Base-by-base conservation (phyloP, 352 stramenopile species). In the Phytopythium vexans region DNA sequence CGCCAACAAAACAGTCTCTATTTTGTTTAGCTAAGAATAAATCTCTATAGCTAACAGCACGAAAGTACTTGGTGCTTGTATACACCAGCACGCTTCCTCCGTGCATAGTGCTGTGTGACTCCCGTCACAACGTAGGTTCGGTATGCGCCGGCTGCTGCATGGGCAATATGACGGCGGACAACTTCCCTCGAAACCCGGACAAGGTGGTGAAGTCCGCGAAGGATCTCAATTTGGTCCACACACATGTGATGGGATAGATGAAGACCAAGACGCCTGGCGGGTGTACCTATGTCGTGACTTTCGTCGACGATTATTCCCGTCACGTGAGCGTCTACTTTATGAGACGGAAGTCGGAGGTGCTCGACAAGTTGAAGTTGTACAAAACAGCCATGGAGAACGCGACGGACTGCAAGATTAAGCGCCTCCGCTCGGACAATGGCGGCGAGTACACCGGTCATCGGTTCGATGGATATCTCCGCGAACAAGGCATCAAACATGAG, bases 281-380 rank as follows among this genome's bases (percentile, higher is more conserved):
- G 1, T 47, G 41, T 16, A 45, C 27, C 14, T 64, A 70, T 37
- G 36, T 50, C 11, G 41, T 62, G 3, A 54, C 57, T 8, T 70
- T 65, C 39, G 56, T 75, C 10, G 52, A 72, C 12, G 58, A 71
- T 38, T 61, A 45, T 27, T 59, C 52, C 7, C 49, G 62, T 11
- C 47, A 60, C 47, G 34, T 57, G 9, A 44, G n/a, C 3, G 50
- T 58, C 2, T 71, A 70, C 21, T 62, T 63, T 8, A 6, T 75
- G 27, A 62, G 43, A 35, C 15, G 34, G 32, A 74, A 74, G n/a
- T 63, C 54, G 0, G 47, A 68, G 41, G 49, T 63, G 6, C 27
- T 61, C 10, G 7, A 37, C 2, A 56, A 54, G 5, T 61, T 72
- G 15, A 54, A 48, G 12, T 10, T 39, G 3, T 67, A 42, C 36